These are phyloP conservation scores for Plasmodium malariae DNA, from an alignment of 169 alveolate species.

Conservation along the genomic window DNA sequence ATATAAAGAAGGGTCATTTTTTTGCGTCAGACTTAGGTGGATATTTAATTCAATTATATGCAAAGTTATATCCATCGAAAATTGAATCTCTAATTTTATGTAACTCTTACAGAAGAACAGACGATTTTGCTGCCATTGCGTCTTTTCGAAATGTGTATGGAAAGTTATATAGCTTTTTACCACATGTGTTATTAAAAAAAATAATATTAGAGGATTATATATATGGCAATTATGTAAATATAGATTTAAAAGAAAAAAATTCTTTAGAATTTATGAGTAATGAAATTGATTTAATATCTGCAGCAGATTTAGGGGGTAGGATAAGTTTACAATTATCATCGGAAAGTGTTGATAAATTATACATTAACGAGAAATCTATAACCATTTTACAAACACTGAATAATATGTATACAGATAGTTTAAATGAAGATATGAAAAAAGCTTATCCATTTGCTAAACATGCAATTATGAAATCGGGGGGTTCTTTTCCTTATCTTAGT, in stretches of 20 bases:
- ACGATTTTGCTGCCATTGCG: conserved; percentile 81
- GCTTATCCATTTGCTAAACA: conserved; percentile 81
- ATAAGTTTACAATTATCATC: conserved; percentile 83
- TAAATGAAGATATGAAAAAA: conserved; percentile 64
- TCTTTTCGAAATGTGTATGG: conserved; percentile 83
- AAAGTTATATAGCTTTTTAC: conserved; percentile 78
- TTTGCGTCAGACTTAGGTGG: conserved; percentile 88
- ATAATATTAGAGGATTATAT: conserved; percentile 82
- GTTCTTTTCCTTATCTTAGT: conserved; percentile 83
- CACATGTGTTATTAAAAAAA: conserved; percentile 82
- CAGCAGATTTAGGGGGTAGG: conserved; percentile 84
- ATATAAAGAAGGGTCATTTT: conserved; percentile 81
- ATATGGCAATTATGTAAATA: conserved; percentile 39
- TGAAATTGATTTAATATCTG: conserved; percentile 83
- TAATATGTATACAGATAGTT: conserved; percentile 70
- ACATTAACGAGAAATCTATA: conserved; percentile 56
- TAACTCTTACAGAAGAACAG: conserved; percentile 86
- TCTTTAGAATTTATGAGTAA: conserved; percentile 86
- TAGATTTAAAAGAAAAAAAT: conserved; percentile 80
- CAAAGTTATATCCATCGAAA: conserved; percentile 81
- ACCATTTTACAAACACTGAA: conserved; percentile 81
- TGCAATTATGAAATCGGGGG: conserved; percentile 83
- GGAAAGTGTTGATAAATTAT: conserved; percentile 70
- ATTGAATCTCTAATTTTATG: conserved; percentile 78
- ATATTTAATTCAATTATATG: conserved; percentile 83